These are phyloP conservation scores for Fusarium pilosicola DNA, from an alignment of 2,329 filamentous ascomycete genomes.

Conservation along the genomic window DNA sequence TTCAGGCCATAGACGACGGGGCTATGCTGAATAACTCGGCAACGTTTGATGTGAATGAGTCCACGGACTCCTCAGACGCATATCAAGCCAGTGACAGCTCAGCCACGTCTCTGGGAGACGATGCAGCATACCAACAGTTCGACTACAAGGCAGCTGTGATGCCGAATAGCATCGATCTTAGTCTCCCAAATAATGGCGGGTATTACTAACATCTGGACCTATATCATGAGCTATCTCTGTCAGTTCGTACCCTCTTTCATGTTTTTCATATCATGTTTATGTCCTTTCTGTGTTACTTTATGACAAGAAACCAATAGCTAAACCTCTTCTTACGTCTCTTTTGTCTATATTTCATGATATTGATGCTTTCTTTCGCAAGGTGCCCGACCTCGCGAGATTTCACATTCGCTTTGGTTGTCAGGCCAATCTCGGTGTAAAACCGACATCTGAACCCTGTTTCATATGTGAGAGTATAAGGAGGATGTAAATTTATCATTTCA, in stretches of 20 bases:
- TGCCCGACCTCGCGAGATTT: background rate
- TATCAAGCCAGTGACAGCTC: constrained; percentile 26
- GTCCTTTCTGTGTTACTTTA: background rate
- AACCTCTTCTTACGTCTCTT: background rate
- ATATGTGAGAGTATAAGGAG: background rate
- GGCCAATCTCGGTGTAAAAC: too few relatives aligned
- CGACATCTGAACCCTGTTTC: background rate
- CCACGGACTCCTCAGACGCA: constrained; percentile 23
- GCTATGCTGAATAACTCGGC: background rate
- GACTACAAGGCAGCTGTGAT: constrained; percentile 3
- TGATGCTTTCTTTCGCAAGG: background rate
- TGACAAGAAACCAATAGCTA: background rate
- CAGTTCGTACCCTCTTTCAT: background rate
- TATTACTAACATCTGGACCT: background rate
- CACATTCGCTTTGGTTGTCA: background rate
- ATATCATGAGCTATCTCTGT: too few relatives aligned
- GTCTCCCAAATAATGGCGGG: background rate
- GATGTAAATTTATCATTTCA: background rate
- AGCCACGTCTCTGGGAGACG: constrained; percentile 25
- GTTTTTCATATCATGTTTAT: background rate
- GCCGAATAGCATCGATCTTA: background rate
- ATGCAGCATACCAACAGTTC: constrained; percentile 12
- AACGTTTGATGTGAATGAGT: background rate
- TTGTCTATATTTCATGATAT: background rate
- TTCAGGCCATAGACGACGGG: background rate